Evolutionary conservation across 345 rosid species (phyloP), one percentile per base, ranked within the genome.

Genomic region (Corymbia maculata): DNA sequence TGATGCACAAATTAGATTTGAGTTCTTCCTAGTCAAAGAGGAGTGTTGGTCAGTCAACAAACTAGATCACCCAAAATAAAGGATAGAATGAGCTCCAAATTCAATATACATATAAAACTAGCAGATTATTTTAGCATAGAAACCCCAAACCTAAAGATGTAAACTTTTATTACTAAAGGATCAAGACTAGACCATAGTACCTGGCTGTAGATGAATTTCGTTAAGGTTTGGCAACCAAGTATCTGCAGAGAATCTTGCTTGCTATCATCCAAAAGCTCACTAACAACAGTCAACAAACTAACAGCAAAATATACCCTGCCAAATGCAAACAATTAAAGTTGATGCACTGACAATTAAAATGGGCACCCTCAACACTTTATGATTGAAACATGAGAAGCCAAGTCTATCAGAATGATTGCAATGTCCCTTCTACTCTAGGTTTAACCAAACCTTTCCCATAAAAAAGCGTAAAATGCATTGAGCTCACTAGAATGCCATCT

Each of bases 161-260:
- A 57, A 52, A 51, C 55, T 85, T 79, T 75, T 36, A 45, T 80
- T 57, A 44, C 64, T 59, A 47, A 42, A 66, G 85, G 51, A 36
- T 51, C 45, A 44, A 52, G 16, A 51, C 61, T 52, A 51, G 80
- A 75, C 32, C 55, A 45, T 45, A 51, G 59, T 85, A 98, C 99
- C 99, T 97, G 99, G 90, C 93, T 92, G 90, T 94, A 94, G 87
- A 98, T 95, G 92, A 97, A 98, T 53, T 89, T 94, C 10, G 96
- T 95, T 92, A 98, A 88, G 88, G 97, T 97, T 90, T 97, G 97
- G 94, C 98, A 98, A 87, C 99, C 99, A 90, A 95, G 96, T 79
- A 97, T 95, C 87, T 88, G 90, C 6, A 93, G 79, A 85, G 94
- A 87, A 87, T 96, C 96, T 90, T 93, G 96, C 92, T 94, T 96